Base-by-base conservation (phyloP, 2,329 filamentous ascomycete species). In the Fusarium ambrosium region DNA sequence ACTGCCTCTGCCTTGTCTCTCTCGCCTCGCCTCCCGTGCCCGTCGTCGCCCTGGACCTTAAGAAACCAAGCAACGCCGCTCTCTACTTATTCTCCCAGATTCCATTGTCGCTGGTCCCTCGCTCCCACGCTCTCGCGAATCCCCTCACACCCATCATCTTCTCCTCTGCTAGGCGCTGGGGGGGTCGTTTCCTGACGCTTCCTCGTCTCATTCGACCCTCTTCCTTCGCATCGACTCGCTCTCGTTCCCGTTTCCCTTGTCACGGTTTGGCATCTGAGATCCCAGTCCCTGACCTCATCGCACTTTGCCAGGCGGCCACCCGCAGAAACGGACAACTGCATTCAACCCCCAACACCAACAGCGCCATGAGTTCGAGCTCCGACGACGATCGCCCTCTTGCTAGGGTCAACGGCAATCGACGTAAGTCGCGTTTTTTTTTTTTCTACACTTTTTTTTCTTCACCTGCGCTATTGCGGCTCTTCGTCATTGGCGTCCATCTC, bases 381-480 rank as follows among this genome's bases (percentile, higher is more conserved):
- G 94, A 96, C 80, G 95, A 97, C 81, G 94, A 97, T 83, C 89
- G 89, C 86, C 95, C 95, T 84, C 89, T 97, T 78, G 89, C 93
- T 75, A 90, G 88, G 83, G 81, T 87, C 72, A 93, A 93, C 85
- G 92, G 91, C 70, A 87, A 90, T 79, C 85, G 93, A 95, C 85
- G 94, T 96, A 86, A 90, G 94, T 90, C 73, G 64, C 68, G 51
- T 24, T 24, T 24, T 24, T 62, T 24, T 24, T 24, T 24, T 62
- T 67, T 62, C 16, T 62, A 69, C 39, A 9, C 55, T 58, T 34
- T 59, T 61, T 69, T 63, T 45, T 45, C 32, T 8, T 39, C 4
- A 6, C 36, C 34, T 84, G 77, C 84, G 85, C 67, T 80, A 81
- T 24, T 65, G 60, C 39, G 48, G 37, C 32, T 64, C 67, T 53